Evolutionary conservation across 2,329 filamentous ascomycete species (phyloP), one percentile per base, ranked within the genome.

Genomic region (Colletotrichum scovillei): DNA sequence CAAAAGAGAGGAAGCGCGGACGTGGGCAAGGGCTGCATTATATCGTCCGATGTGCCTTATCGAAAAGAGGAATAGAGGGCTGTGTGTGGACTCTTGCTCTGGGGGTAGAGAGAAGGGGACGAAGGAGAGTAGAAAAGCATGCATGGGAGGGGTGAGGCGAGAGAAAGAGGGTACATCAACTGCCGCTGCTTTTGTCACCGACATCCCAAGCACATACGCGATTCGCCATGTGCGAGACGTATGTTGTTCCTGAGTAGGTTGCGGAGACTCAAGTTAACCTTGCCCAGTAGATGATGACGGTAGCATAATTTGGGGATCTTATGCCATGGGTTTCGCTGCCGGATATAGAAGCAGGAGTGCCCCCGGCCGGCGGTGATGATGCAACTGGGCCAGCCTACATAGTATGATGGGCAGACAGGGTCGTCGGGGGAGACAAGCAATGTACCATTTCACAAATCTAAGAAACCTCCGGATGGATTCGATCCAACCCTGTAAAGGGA

Each of bases 281-380:
- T 84, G 84, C 79, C 83, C 81, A 83, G 83, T 42, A 19, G 16
- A 6, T 82, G 81, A 83, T 84, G 84, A 86, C 84, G 83, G 85
- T 84, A 85, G 86, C 84, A 88, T 88, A 89, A 89, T 87, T 88
- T 87, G 87, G 83, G 82, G 84, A 88, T 88, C 86, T 89, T 88
- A 89, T 88, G 87, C 86, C 85, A 86, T 86, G 83, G 67, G 83
- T 80, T 79, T 81, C 80, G 81, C 81, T 85, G 81, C 85, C 83
- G 82, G 84, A 87, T 88, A 86, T 88, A 87, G 86, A 86, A 87
- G 84, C 83, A 82, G 81, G 80, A 82, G 80, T 79, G 79, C 80
- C 79, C 78, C 77, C 79, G 82, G 79, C 78, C 79, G 79, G 80
- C 78, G 78, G 77, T 79, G 60, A 83, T 84, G 84, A 85, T 85